A percentile compares a stretch with the other conserved stretches of the same genome.
phyloP scores from a whole-genome alignment of 208 protist species.

The Trichomonas gallinae region DNA sequence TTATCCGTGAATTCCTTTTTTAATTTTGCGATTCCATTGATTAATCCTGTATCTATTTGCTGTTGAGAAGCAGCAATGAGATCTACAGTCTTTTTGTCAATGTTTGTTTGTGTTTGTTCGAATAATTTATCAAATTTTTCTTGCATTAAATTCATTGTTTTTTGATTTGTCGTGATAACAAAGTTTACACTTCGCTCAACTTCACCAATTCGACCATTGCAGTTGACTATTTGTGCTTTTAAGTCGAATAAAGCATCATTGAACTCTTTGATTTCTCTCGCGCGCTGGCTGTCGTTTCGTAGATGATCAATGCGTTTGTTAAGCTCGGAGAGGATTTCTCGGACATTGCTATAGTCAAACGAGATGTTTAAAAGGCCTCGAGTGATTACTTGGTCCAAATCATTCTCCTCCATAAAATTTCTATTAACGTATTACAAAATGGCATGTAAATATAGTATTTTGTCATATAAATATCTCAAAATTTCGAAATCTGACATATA shows the following conservation, averaged over 20 bases:
- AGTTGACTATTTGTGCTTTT: neutral
- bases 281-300: neutral
- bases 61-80: neutral
- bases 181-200: neutral
- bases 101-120: neutral
- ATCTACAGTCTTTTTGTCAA: neutral
- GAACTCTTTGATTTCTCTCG: neutral
- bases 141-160: neutral
- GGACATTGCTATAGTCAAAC: neutral
- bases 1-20: neutral
- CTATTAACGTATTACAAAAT: too few relatives aligned
- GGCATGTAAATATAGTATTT: too few relatives aligned
- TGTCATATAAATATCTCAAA: too few relatives aligned
- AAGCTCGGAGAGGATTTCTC: neutral
- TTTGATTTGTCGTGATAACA: neutral
- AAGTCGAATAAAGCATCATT: neutral
- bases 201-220: neutral
- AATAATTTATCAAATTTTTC: neutral
- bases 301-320: neutral
- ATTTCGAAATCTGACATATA: too few relatives aligned
- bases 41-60: neutral
- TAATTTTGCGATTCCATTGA: neutral
- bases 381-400: neutral
- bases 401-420: neutral
- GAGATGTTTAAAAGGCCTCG: neutral